Base-by-base conservation (phyloP, 495 filamentous ascomycete species). In the Penicillium chermesinum region DNA sequence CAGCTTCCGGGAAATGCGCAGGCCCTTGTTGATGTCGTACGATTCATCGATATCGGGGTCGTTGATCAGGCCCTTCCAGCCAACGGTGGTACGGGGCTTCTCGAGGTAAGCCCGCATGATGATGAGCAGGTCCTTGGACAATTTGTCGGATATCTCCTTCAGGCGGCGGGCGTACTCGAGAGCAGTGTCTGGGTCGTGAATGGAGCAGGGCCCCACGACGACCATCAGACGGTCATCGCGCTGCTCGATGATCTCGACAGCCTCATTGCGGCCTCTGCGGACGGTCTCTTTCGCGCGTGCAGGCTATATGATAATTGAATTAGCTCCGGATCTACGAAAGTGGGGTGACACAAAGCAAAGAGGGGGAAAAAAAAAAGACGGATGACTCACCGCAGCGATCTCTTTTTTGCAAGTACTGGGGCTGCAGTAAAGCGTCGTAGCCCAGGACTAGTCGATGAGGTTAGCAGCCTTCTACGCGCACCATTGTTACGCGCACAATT, bases 61-160 rank as follows among this genome's bases (percentile, higher is more conserved):
- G 70, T 98, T 98, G 76, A 98, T 96, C 56, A 98, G 78, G 20
- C 93, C 93, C 71, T 98, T 98, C 93, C 93, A 98, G 57, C 93
- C 93, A 30, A 98, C 93, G 1, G 93, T 98, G n/a, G 93, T 98
- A 34, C 93, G 85, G 21, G 93, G 93, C 76, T 98, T 98, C 79
- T 98, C 93, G 16, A 98, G 86, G 76, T 98, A 98, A 63, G 93
- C 89, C 50, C 93, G 88, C 93, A 98, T 98, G 63, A 98, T 84
- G 62, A 98, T 84, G 55, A 81, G 84, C 27, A 98, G 77, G 63
- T 97, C 91, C 52, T 83, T 81, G 47, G 81, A 79, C 40, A 95
- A 83, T 70, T 83, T 85, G 20, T 80, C 75, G 20, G 86, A 76
- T 17, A 96, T 70, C 20, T 75, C 72, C 71, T 89, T 89, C 33